Evolutionary conservation across 352 stramenopile genomes (phyloP), one percentile per base, ranked within the genome.

Genomic region (Globisporangium iwayamae): DNA sequence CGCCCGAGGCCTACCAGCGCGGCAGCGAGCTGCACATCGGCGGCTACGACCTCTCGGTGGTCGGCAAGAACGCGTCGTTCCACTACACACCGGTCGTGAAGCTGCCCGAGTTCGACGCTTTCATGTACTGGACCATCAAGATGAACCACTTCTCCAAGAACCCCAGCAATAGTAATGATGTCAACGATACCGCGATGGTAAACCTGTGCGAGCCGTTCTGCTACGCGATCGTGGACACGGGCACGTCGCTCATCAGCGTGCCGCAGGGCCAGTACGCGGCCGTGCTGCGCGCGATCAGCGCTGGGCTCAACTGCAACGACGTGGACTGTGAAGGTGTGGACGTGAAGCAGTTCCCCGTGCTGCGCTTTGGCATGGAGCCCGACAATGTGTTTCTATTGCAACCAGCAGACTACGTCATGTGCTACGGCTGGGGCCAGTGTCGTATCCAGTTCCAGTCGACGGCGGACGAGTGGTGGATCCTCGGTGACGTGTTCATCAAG

Each of bases 401-500:
- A 56, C 83, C 83, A 2, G 69, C 75, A 13, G 86, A 96, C 72
- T 96, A 95, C 66, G 78, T 94, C 28, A 51, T 79, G 65, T 96
- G 88, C 77, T 81, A 73, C 10, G 74, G 78, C 56, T 87, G 78
- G 72, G 78, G 85, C 7, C 76, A 89, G 61, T 96, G 88, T 72
- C 77, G 83, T 25, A 56, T 96, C 36, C 86, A 94, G 72, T 72
- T 96, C 43, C 85, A 95, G 73, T 76, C 78, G 3, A 90, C 83
- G 25, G 65, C 63, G 20, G 85, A 94, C 56, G 72, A 84, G 66
- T 96, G 84, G 79, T 96, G 89, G 89, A 94, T 96, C 70, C 76
- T 96, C 18, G 89, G 89, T 9, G 89, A 96, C 60, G 78, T 96
- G 36, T 96, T 96, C 66, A 87, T 96, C 62, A 94, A 96, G 76